Evolutionary conservation across 257 asterid species (phyloP), one percentile per base, ranked within the genome.

Genomic region (Euphrasia confusa): DNA sequence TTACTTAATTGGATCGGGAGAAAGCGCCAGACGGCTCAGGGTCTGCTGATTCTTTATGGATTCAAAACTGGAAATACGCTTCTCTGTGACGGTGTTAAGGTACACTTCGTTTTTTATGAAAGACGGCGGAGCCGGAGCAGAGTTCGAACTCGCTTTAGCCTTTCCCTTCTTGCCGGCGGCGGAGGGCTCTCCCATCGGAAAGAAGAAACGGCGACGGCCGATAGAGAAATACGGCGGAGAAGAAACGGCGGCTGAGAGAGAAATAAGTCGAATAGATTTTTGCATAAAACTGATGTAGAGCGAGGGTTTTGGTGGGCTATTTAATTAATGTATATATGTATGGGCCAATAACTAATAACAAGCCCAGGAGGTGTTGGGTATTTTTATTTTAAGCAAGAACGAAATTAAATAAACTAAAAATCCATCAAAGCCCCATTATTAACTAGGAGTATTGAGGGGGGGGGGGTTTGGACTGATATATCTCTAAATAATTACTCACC

Each of bases 1-100:
- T 73, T 80, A 88, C 96, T 61, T 71, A 62, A 90, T 90, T 56
- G 71, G 75, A 3, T 91, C 92, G 10, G 91, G 65, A 4, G 93
- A 68, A 15, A 86, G 90, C 5, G 90, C 61, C 26, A 91, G 78
- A 1, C 95, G 87, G 4, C 68, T 60, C 57, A 84, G 71, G 1
- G 72, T 80, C 33, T 75, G 95, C 13, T 84, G 71, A 44, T 60
- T 69, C 42, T 81, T 73, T 24, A 91, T 68, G 35, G 87, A 64
- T 24, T 84, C 82, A 56, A 91, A 91, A 5, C 74, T 70, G 3
- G 81, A 55, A 50, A 88, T 84, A 45, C 96, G 94, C 54, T 77
- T 91, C 69, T 87, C 87, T 58, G 77, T 61, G 48, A 86, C 90
- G 4, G 78, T 17, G 63, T 77, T 71, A 49, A 91, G 94, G 78